Percentiles rank a stretch among this genome's conserved stretches.
Evolutionary conservation across 75 land plant species (phyloP).

Genomic region (Larix kaempferi): DNA sequence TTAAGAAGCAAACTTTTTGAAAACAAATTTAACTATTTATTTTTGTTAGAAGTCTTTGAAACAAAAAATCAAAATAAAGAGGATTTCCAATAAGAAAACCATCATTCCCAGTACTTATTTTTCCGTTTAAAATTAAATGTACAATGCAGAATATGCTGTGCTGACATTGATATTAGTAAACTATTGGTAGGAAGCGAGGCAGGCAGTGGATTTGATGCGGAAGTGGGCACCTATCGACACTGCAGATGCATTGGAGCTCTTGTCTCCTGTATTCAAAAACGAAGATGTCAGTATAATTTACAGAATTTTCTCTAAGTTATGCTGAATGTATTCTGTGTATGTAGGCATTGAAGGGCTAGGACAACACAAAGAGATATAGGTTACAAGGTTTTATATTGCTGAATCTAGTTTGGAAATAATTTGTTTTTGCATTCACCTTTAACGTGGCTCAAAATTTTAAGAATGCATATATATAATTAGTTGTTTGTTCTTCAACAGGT

Average conservation of each 20-base stretch:
- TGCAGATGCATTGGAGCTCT: conserved; percentile 95
- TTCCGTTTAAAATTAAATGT: not conserved
- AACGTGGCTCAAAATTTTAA: not conserved
- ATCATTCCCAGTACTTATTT: not conserved
- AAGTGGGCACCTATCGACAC: conserved; percentile 91
- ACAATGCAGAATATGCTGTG: not conserved
- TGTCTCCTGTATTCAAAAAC: conserved; percentile 90
- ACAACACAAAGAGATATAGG: not conserved
- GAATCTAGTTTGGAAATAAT: not conserved
- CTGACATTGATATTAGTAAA: not conserved
- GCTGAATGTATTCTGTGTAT: not conserved
- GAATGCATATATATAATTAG: not conserved
- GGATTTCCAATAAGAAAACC: not conserved
- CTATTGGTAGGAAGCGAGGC: conserved; percentile 81
- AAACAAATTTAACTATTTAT: no score
- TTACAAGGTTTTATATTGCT: not conserved
- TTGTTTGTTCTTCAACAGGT: conserved; percentile 40
- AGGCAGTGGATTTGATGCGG: conserved; percentile 82
- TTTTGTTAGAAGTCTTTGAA: not conserved
- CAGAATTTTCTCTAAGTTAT: not conserved
- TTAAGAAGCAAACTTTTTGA: not conserved
- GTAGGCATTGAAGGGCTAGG: not conserved
- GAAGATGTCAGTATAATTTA: conserved; percentile 59
- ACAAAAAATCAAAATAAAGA: not conserved
- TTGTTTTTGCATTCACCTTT: not conserved